These are phyloP conservation scores for Bipolaris cookei DNA, from an alignment of 2,329 filamentous ascomycete genomes.

Conservation along the genomic window DNA sequence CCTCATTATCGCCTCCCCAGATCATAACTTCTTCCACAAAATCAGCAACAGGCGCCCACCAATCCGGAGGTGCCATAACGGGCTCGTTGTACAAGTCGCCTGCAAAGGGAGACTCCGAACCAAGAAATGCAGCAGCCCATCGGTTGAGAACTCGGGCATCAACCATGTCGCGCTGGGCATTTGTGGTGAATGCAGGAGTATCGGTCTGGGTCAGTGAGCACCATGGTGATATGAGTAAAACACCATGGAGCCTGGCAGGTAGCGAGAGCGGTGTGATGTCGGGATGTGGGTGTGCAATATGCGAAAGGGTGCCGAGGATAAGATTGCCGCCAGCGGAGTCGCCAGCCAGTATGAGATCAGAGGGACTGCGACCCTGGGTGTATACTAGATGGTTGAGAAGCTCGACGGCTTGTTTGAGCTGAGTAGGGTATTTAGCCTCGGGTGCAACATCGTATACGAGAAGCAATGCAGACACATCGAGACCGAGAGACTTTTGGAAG, in stretches of 20 bases:
- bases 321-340: constrained; percentile 64
- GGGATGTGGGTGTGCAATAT: constrained; percentile 64
- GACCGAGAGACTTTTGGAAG: constrained; percentile 54
- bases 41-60: constrained; percentile 60
- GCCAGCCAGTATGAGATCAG: constrained; percentile 56
- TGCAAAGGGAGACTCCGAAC: constrained; percentile 53
- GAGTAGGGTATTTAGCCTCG: constrained; percentile 54
- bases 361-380: constrained; percentile 43
- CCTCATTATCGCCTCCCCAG: constrained; percentile 62
- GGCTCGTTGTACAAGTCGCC: constrained; percentile 62
- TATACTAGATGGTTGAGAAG: constrained; percentile 54
- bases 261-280: constrained; percentile 55
- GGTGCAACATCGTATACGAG: constrained; percentile 66
- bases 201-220: constrained; percentile 56
- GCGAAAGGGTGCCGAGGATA: constrained; percentile 54
- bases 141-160: constrained; percentile 47
- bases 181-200: constrained; percentile 52
- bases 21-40: constrained; percentile 58
- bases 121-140: constrained; percentile 60
- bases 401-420: constrained; percentile 56
- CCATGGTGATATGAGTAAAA: constrained; percentile 66
- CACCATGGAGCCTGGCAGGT: constrained; percentile 55
- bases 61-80: constrained; percentile 55
- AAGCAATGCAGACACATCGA: constrained; percentile 58
- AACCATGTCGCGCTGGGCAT: constrained; percentile 61